Conservation (phyloP, 1,284 basidiomycete genomes). For the Sanghuangporus baumii region DNA sequence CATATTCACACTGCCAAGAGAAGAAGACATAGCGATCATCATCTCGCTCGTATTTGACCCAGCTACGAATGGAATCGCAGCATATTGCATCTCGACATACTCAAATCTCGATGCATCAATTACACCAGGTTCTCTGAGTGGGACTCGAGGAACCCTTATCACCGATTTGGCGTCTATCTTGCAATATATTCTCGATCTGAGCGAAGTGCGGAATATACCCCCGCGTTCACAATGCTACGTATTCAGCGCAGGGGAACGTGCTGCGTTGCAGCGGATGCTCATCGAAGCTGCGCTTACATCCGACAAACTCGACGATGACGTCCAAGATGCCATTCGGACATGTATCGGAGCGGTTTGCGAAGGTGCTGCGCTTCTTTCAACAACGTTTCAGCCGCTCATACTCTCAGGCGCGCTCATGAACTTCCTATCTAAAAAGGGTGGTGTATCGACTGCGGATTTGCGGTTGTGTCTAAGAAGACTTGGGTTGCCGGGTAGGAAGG, state of each 20-base stretch:
- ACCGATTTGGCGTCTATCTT: slow-evolving; percentile 32
- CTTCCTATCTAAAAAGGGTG: slow-evolving; percentile 33
- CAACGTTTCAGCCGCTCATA: slow-evolving; percentile 41
- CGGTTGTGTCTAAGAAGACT: slow-evolving; percentile 35
- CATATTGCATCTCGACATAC: slow-evolving; percentile 34
- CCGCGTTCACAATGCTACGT: slow-evolving; percentile 40
- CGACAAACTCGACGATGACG: slow-evolving; percentile 27
- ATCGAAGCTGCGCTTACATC: slow-evolving; percentile 36
- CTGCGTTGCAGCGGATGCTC: slow-evolving; percentile 35
- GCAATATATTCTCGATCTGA: slow-evolving; percentile 27
- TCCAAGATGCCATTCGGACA: slow-evolving; percentile 27
- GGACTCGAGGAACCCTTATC: slow-evolving; percentile 30
- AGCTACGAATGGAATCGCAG: slow-evolving; percentile 27
- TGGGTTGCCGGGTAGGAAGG: slow-evolving; percentile 29
- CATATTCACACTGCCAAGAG: slow-evolving; percentile 36
- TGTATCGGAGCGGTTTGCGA: slow-evolving; percentile 43
- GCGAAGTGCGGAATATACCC: slow-evolving; percentile 14
- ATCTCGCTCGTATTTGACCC: slow-evolving; percentile 39
- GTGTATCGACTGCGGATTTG: slow-evolving; percentile 31
- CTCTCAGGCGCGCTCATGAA: slow-evolving; percentile 38
- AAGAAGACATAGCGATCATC: slow-evolving; percentile 39
- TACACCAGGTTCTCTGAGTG: slow-evolving; percentile 21
- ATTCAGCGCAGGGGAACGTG: slow-evolving; percentile 36
- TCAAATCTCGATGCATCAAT: slow-evolving; percentile 19
- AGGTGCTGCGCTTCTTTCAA: slow-evolving; percentile 40